These are phyloP conservation scores for Elaeis oleifera DNA, from an alignment of 202 grass and related monocot genomes.

Conservation along the genomic window DNA sequence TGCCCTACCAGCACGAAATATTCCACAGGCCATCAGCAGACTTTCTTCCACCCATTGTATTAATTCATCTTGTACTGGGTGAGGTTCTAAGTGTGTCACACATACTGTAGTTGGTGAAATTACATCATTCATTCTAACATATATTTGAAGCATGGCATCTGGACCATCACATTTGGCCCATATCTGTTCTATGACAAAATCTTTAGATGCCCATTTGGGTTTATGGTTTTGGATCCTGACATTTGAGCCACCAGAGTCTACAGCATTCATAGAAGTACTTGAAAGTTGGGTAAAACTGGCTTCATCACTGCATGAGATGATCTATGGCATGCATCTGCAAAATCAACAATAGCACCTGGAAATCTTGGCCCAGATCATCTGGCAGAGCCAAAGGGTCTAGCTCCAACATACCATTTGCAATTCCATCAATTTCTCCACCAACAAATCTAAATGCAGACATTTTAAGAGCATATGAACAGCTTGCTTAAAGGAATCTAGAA, in stretches of 20 bases:
- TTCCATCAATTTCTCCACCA: constrained; percentile 5
- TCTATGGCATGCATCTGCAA: constrained; percentile 1
- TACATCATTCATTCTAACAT: constrained; percentile 52
- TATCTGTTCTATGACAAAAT: constrained; percentile 55
- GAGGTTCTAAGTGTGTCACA: constrained; percentile 57
- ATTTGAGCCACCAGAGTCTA: constrained; percentile 17
- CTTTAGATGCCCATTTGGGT: constrained; percentile 31
- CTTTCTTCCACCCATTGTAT: constrained; percentile 73
- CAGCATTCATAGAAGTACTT: constrained; percentile 34
- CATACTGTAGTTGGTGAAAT: constrained; percentile 44
- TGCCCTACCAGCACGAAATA: constrained; percentile 45
- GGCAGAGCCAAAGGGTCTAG: constrained; percentile 41
- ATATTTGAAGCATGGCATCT: constrained; percentile 57
- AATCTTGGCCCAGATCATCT: constrained; percentile 34
- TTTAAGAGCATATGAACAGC: constrained; percentile 55
- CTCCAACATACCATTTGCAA: constrained; percentile 33
- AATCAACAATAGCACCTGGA: constrained; percentile 9
- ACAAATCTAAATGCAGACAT: constrained; percentile 34
- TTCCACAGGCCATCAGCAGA: constrained; percentile 44
- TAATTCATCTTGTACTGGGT: constrained; percentile 69
- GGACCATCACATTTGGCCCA: constrained; percentile 54
- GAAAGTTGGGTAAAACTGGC: constrained; percentile 14
- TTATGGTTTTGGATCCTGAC: constrained; percentile 14
- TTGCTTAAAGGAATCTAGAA: constrained; percentile 31
- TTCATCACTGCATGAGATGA: constrained; percentile 21